Evolutionary conservation across 1,139 yeast genomes (phyloP), one percentile per base, ranked within the genome.

Genomic region (Meyerozyma smithsonii): DNA sequence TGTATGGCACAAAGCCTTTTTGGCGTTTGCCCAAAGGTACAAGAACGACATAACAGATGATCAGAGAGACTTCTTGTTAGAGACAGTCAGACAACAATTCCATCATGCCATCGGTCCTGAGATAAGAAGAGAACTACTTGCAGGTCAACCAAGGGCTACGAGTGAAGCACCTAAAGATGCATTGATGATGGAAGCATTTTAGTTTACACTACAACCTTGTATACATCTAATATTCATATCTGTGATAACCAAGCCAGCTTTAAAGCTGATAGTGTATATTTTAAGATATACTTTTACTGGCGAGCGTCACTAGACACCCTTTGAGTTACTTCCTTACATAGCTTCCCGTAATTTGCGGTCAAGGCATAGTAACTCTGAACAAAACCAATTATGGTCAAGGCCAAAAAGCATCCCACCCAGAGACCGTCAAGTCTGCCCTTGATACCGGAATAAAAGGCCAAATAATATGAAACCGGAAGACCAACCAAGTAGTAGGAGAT

Each of bases 11-110:
- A 95, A 92, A 60, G 90, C 97, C 2, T 84, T 92, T 56, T 72
- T 92, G 43, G 84, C 94, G 3, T 94, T 92, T 69, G 95, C 97
- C 34, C 97, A 90, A 67, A 77, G 96, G 49, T 92, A 92, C 62
- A 92, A 92, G 64, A 90, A 92, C 60, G 98, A 92, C 69, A 87
- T 92, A 44, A 92, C 98, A 12, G 96, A 88, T 54, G 98, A 94
- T 59, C 99, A 92, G 70, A 77, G 96, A 58, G 98, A 92, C 53
- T 88, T 90, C 63, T 69, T 92, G 46, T 66, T 92, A 57, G 97
- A 92, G 53, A 90, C 96, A 3, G 79, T 89, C 15, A 84, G 96
- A 64, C 90, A 84, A 59, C 84, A 96, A 63, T 83, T 83, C 40
- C 99, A 92, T 58, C 84, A 74, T 48, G 84, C 82, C 23, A 86